phyloP scores from a whole-genome alignment of 768 basidiomycete species.

The Pholiota conissans region DNA sequence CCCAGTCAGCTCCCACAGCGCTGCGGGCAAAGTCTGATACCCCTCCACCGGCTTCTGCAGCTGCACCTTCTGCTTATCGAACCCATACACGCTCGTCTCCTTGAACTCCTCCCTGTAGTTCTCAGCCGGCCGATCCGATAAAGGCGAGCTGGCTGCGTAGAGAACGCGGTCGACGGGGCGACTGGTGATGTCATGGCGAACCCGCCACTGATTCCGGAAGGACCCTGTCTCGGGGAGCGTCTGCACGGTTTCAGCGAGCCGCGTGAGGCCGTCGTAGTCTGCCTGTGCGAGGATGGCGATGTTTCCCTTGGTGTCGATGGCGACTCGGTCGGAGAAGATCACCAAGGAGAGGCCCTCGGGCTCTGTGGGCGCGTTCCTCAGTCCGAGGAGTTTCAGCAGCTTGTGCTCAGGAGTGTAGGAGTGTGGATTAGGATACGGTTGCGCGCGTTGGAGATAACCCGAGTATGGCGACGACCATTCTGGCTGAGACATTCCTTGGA shows the following conservation, averaged over 20 bases:
- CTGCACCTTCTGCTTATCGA: conserved; percentile 6
- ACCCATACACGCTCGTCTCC: conserved; percentile 16
- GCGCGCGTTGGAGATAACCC: conserved; percentile 7
- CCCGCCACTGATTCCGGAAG: conserved; percentile 14
- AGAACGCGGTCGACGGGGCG: conserved; percentile 15
- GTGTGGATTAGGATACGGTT: conserved; percentile 3
- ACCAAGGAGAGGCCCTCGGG: conserved; percentile 11
- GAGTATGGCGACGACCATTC: conserved; percentile 11
- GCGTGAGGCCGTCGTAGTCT: conserved; percentile 12
- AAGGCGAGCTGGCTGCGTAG: background rate
- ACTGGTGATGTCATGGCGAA: conserved; percentile 8
- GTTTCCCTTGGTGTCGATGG: conserved; percentile 5
- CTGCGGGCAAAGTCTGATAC: conserved; percentile 3
- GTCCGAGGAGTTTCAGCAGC: background rate
- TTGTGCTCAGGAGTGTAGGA: background rate
- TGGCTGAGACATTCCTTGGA: conserved; percentile 3
- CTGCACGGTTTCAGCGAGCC: background rate
- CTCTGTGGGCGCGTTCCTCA: conserved; percentile 6
- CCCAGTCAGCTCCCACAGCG: conserved; percentile 13
- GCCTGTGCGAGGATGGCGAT: background rate
- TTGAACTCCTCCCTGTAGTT: conserved; percentile 9
- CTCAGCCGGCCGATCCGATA: conserved; percentile 1
- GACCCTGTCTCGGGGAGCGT: conserved; percentile 7
- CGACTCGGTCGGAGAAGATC: conserved; percentile 9
- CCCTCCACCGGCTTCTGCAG: conserved; percentile 6